phyloP scores from a whole-genome alignment of 768 basidiomycete species.

The Agrocybe chaxingu region DNA sequence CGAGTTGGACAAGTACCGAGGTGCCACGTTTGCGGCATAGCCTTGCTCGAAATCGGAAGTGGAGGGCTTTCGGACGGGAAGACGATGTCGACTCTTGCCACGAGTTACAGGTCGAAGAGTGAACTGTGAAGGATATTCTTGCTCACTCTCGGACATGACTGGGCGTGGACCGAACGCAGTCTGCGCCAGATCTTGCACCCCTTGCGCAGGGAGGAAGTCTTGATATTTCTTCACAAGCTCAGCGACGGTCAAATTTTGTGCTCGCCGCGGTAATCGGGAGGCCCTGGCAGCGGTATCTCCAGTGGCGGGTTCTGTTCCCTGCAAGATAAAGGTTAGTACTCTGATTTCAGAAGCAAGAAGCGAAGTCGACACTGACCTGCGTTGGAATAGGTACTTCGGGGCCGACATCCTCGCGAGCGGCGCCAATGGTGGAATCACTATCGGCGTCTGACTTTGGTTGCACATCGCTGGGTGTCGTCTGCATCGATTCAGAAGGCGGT shows the following conservation, averaged over 20 bases:
- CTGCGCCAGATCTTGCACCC: constrained; percentile 67
- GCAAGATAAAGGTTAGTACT: constrained; percentile 7
- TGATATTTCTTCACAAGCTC: constrained; percentile 84
- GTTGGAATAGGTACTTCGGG: constrained; percentile 10
- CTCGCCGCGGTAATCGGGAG: constrained; percentile 65
- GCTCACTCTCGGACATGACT: constrained; percentile 78
- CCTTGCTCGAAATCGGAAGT: constrained; percentile 88
- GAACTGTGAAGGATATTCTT: constrained; percentile 46
- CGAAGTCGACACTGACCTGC: constrained; percentile 23
- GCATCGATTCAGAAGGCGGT: constrained; percentile 8
- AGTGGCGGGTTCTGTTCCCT: constrained; percentile 18
- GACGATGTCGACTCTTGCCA: constrained; percentile 48
- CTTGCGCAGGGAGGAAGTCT: constrained; percentile 69
- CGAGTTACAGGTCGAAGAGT: constrained; percentile 38
- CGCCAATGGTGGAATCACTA: constrained; percentile 85
- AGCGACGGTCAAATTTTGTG: constrained; percentile 67
- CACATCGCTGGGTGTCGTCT: constrained; percentile 9
- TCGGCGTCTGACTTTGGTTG: constrained; percentile 58
- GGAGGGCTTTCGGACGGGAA: constrained; percentile 51
- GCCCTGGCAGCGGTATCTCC: constrained; percentile 28
- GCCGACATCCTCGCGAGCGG: constrained; percentile 24
- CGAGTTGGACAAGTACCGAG: constrained; percentile 60
- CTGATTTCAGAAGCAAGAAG: neutral
- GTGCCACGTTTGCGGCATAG: constrained; percentile 90
- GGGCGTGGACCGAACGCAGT: constrained; percentile 62